Conservation (phyloP, 2,329 filamentous ascomycete species). For the Nannizziopsis arthrosporioides region DNA sequence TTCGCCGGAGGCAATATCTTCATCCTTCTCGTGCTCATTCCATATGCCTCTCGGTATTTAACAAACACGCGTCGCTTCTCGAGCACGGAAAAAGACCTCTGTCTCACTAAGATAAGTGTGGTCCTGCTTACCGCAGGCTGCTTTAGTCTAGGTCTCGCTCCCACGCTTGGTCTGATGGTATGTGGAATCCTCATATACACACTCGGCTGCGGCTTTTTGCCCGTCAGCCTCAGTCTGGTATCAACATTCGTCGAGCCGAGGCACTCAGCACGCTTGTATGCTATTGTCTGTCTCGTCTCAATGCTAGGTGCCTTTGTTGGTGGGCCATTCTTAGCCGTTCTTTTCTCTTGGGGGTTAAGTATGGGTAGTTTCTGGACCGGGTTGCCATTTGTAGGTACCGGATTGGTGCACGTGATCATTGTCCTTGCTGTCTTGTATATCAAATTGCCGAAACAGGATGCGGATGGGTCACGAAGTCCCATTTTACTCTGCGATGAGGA, state of each 20-base stretch:
- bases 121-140: slow-evolving; percentile 35
- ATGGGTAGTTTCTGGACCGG: slow-evolving; percentile 38
- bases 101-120: slow-evolving; percentile 37
- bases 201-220: slow-evolving; percentile 38
- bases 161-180: slow-evolving; percentile 33
- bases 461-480: neutral
- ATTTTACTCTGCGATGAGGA: neutral
- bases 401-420: slow-evolving; percentile 22
- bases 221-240: slow-evolving; percentile 37
- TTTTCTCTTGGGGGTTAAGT: slow-evolving; percentile 39
- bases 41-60: slow-evolving; percentile 31
- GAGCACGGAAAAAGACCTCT: slow-evolving; percentile 36
- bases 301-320: slow-evolving; percentile 38
- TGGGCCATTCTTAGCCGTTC: slow-evolving; percentile 35
- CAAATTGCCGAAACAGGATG: slow-evolving; percentile 5
- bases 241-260: slow-evolving; percentile 39
- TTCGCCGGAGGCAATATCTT: slow-evolving; percentile 39
- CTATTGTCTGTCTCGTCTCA: slow-evolving; percentile 40
- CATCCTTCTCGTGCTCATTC: slow-evolving; percentile 37
- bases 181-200: slow-evolving; percentile 39
- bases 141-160: slow-evolving; percentile 37
- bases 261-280: slow-evolving; percentile 40
- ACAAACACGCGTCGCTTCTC: slow-evolving; percentile 18
- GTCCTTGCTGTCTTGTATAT: slow-evolving; percentile 11
- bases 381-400: slow-evolving; percentile 36